A percentile compares a stretch with the other conserved stretches of the same genome.
phyloP scores from a whole-genome alignment of 1,284 basidiomycete genomes.

The Fereydounia khargensis region DNA sequence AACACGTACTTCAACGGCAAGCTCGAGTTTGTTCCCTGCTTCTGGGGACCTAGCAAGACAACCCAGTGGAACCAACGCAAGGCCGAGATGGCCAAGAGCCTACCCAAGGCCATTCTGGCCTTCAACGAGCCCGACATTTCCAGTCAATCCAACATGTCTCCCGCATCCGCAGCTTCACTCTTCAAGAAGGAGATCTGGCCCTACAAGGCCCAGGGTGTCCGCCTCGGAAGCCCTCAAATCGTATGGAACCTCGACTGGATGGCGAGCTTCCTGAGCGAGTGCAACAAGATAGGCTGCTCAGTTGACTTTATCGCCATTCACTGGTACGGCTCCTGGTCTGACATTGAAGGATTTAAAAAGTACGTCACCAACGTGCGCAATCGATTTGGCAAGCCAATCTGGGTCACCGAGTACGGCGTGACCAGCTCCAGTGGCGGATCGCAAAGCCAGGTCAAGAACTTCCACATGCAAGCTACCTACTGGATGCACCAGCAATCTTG shows the following conservation, averaged over 20 bases:
- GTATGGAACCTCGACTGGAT: constrained; percentile 49
- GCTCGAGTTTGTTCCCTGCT: constrained; percentile 51
- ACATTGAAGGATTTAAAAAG: constrained; percentile 28
- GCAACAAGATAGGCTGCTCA: constrained; percentile 31
- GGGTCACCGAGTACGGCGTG: constrained; percentile 54
- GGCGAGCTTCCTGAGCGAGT: constrained; percentile 32
- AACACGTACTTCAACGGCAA: constrained; percentile 15
- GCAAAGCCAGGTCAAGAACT: constrained; percentile 35
- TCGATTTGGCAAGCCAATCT: constrained; percentile 37
- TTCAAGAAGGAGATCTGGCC: constrained; percentile 47
- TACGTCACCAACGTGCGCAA: constrained; percentile 37
- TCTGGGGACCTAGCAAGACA: constrained; percentile 46
- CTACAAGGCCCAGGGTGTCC: constrained; percentile 39
- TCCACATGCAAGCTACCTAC: constrained; percentile 36
- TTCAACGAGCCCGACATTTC: constrained; percentile 53
- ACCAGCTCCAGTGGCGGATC: constrained; percentile 32
- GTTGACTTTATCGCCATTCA: constrained; percentile 52
- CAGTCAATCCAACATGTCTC: constrained; percentile 41
- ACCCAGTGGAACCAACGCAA: constrained; percentile 39
- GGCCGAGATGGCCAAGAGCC: constrained; percentile 30
- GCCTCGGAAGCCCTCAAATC: constrained; percentile 48
- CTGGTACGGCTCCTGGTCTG: constrained; percentile 48
- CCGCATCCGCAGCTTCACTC: constrained; percentile 23
- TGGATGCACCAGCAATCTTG: constrained; percentile 36
- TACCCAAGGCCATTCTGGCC: constrained; percentile 34